Percentiles rank a stretch among this genome's conserved stretches.
Conservation (phyloP, 2,329 filamentous ascomycete species). For the Gaeumannomyces sp. region DNA sequence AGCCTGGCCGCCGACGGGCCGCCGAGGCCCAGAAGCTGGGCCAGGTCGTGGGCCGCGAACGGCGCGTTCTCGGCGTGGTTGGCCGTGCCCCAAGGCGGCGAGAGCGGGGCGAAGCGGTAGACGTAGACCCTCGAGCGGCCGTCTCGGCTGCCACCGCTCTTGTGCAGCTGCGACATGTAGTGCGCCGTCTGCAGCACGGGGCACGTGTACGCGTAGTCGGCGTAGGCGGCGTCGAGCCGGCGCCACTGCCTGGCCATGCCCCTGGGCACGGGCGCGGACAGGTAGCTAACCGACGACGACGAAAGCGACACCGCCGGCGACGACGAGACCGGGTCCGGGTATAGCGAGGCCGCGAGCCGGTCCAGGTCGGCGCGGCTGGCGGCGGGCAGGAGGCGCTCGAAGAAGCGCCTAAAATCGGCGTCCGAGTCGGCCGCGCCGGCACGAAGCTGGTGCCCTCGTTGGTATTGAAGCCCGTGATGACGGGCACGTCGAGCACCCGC, state of each 20-base stretch:
- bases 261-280: slow-evolving; percentile 32
- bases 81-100: slow-evolving; percentile 28
- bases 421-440: slow-evolving; percentile 39
- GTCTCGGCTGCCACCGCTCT: not conserved
- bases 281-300: slow-evolving; percentile 19
- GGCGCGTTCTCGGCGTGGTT: slow-evolving; percentile 42
- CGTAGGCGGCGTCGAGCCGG: slow-evolving; percentile 54
- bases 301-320: not conserved
- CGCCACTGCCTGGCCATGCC: slow-evolving; percentile 49
- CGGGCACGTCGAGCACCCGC: slow-evolving; percentile 48
- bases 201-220: slow-evolving; percentile 58
- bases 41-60: slow-evolving; percentile 37
- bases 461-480: slow-evolving; percentile 65
- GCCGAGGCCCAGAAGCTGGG: slow-evolving; percentile 19
- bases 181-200: slow-evolving; percentile 56
- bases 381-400: slow-evolving; percentile 53
- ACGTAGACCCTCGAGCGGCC: slow-evolving; percentile 36
- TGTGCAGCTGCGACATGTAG: slow-evolving; percentile 25
- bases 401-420: slow-evolving; percentile 53
- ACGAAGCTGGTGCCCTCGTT: slow-evolving; percentile 65
- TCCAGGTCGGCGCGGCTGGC: slow-evolving; percentile 46
- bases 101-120: slow-evolving; percentile 54
- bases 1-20: too few relatives aligned
- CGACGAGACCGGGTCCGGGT: slow-evolving; percentile 48
- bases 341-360: slow-evolving; percentile 47